Evolutionary conservation across 139 green algal species (phyloP).

Genomic region (Chlorella sp.): DNA sequence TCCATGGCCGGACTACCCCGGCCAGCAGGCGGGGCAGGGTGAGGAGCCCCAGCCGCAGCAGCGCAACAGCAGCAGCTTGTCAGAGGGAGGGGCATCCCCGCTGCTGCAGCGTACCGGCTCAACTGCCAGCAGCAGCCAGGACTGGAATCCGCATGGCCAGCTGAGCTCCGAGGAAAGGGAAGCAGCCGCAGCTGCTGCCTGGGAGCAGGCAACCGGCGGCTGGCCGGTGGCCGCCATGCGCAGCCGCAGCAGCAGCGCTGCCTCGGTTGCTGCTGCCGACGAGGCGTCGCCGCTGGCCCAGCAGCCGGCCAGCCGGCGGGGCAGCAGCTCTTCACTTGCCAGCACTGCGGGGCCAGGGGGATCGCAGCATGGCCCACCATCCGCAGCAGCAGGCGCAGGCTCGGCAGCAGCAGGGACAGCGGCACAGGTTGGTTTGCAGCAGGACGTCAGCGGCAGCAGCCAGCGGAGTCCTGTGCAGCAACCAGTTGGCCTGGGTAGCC

Average conservation of each 20-base stretch:
- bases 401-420: neutral
- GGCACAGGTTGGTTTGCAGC: neutral
- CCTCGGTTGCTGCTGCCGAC: neutral
- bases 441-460: neutral
- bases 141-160: constrained; percentile 24
- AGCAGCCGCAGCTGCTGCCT: neutral
- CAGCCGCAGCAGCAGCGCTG: neutral
- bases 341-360: neutral
- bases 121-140: neutral
- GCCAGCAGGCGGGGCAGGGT: neutral
- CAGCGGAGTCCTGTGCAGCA: neutral
- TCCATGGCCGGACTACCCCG: neutral
- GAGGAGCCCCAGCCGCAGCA: neutral
- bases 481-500: neutral
- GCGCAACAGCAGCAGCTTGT: constrained; percentile 11
- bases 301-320: neutral
- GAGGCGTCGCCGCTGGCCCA: neutral
- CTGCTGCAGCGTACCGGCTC: neutral
- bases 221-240: neutral
- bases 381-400: neutral
- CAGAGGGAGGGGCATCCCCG: neutral
- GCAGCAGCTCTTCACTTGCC: neutral
- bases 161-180: neutral
- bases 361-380: no score
- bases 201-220: neutral